Evolutionary conservation across 148 eudicot species (phyloP).

Genomic region (Cornus controversa): DNA sequence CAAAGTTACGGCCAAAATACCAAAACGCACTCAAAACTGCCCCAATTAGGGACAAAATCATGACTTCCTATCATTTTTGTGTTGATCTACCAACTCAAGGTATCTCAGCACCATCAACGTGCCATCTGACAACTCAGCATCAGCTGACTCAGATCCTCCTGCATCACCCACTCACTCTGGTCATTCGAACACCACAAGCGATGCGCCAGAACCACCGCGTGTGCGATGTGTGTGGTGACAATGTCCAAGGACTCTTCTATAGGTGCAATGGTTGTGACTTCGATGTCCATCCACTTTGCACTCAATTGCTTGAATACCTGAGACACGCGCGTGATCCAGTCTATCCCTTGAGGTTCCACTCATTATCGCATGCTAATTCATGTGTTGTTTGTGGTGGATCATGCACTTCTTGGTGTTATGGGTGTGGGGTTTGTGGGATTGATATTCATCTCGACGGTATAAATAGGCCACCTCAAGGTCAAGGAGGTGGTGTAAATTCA

Average conservation of each 20-base stretch:
- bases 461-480: background rate
- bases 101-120: no score
- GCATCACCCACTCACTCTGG: slow-evolving; percentile 13
- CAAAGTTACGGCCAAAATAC: no score
- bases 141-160: no score
- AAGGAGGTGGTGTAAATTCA: background rate
- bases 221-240: slow-evolving; percentile 6
- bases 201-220: background rate
- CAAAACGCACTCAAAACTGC: no score
- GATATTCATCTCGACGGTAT: slow-evolving; percentile 6
- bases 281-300: slow-evolving; percentile 13
- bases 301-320: background rate
- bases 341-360: background rate
- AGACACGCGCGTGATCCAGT: background rate
- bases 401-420: slow-evolving; percentile 9
- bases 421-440: slow-evolving; percentile 6
- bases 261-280: slow-evolving; percentile 4
- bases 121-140: no score
- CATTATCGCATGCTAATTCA: no score
- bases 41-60: no score
- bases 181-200: background rate
- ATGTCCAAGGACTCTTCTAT: background rate
- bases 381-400: slow-evolving; percentile 9
- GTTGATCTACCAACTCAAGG: no score
- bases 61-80: no score